Base-by-base conservation (phyloP, 306 rosid genomes). In the Vigna radiata region DNA sequence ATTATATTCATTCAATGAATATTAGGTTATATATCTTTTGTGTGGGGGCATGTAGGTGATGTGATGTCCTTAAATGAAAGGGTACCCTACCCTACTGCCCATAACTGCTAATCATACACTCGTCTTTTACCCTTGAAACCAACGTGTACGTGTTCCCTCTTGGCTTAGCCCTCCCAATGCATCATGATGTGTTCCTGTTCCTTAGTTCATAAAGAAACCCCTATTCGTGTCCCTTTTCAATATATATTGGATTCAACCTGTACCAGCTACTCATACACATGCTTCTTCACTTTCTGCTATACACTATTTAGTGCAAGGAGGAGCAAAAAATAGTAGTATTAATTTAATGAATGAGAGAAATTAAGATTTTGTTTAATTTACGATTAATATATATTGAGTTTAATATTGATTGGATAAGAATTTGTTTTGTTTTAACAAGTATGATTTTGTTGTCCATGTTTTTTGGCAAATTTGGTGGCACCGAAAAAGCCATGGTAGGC, bases 381-480 rank as follows among this genome's bases (percentile, higher is more conserved):
- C 11, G 12, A 21, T 21, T 10, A 17, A 36, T 55, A 55, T 21
- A 55, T 19, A 9, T 23, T 5, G 37, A 12, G 37, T 11, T n/a
- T 23, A 58, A 25, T 58, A 12, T 58, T 23, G 25, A 13, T 58
- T 23, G 64, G 6, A 12, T 12, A 23, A 11, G 15, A 1, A 4
- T 56, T 21, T 54, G 23, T 12, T 12, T 23, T 39, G 54, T 71
- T 61, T 29, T 21, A 48, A 50, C 14, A 52, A 52, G 2, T 15
- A 53, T 21, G 27, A 14, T 2, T 29, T 25, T 27, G 25, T 73
- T 3, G 17, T 47, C 65, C 80, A 47, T 15, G 10, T 16, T 64
- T 77, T 16, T 4, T 56, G 82, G 71, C 82, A 71, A 77, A 1
- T 70, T 63, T 17, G 63, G 48, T 55, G 81, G 19, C 69, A 63